Evolutionary conservation across 495 filamentous ascomycete genomes (phyloP).

Genomic region (Viridothelium virens): DNA sequence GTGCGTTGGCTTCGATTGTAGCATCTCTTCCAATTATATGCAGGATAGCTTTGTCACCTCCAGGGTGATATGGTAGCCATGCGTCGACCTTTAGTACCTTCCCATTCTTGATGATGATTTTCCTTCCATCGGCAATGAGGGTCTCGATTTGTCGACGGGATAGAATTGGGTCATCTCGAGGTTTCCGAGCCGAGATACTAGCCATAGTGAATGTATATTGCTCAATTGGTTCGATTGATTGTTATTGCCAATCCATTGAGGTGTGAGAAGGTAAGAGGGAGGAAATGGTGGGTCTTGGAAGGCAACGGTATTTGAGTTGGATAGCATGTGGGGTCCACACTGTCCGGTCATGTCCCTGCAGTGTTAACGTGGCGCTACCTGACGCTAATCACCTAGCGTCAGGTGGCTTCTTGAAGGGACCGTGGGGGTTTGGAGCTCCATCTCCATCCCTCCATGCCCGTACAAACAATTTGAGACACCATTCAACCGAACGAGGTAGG

Average conservation of each 20-base stretch:
- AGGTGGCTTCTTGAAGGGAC: too few species aligned
- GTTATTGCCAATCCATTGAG: not conserved
- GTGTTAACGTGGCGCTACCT: too few species aligned
- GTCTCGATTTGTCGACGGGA: conserved; percentile 72
- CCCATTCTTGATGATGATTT: conserved; percentile 70
- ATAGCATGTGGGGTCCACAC: too few species aligned
- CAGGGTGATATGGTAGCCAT: conserved; percentile 84
- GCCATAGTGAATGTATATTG: conserved; percentile 3
- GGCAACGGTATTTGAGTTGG: not conserved
- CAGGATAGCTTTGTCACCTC: conserved; percentile 82
- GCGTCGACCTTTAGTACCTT: conserved; percentile 80
- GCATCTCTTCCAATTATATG: conserved; percentile 97
- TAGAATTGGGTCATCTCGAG: conserved; percentile 24
- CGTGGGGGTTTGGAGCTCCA: too few species aligned
- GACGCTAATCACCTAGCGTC: too few species aligned
- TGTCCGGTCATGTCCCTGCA: too few species aligned
- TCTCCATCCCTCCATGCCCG: too few species aligned
- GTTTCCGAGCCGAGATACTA: not conserved
- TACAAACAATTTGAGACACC: too few species aligned
- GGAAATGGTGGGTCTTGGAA: not conserved
- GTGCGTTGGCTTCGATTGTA: conserved; percentile 91
- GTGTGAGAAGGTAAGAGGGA: not conserved
- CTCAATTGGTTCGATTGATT: not conserved
- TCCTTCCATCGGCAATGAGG: conserved; percentile 77
- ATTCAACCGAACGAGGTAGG: too few species aligned